These are phyloP conservation scores for Moesziomyces aphidis DNA, from an alignment of 1,284 basidiomycete species.

Conservation along the genomic window DNA sequence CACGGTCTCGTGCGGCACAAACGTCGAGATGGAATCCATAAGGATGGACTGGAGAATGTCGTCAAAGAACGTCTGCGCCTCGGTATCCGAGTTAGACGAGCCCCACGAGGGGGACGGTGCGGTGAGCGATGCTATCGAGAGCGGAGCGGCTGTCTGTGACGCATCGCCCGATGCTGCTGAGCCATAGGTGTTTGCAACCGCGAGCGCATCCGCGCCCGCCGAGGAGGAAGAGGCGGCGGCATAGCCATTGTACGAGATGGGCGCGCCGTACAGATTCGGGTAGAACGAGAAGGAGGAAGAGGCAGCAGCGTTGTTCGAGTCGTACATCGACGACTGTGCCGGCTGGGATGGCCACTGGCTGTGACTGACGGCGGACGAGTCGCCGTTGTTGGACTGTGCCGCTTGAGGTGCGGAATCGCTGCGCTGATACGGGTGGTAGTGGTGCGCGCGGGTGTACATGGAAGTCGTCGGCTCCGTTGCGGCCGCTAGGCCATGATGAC, in stretches of 20 bases:
- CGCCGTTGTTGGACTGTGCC: constrained; percentile 1
- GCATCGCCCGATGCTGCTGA: neutral
- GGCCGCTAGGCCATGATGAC: neutral
- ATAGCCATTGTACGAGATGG: constrained; percentile 26
- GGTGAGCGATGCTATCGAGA: constrained; percentile 40
- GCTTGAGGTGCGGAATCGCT: constrained; percentile 11
- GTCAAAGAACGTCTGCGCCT: constrained; percentile 47
- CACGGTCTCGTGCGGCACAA: constrained; percentile 42
- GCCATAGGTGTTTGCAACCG: constrained; percentile 1
- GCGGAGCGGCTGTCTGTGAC: constrained; percentile 7
- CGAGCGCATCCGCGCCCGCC: neutral
- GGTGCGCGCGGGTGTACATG: constrained; percentile 16
- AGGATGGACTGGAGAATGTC: constrained; percentile 48
- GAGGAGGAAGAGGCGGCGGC: constrained; percentile 6
- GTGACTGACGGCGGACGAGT: constrained; percentile 3
- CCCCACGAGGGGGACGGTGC: constrained; percentile 41
- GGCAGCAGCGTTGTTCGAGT: constrained; percentile 2
- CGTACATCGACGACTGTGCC: constrained; percentile 14
- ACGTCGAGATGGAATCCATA: constrained; percentile 48
- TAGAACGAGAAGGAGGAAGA: constrained; percentile 13
- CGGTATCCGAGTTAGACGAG: constrained; percentile 30
- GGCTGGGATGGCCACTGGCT: constrained; percentile 17
- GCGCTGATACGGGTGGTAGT: constrained; percentile 27
- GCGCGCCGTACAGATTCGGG: constrained; percentile 26
- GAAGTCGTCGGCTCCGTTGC: constrained; percentile 6